These are phyloP conservation scores for Cryphonectria carpinicola DNA, from an alignment of 2,329 filamentous ascomycete genomes.

Conservation along the genomic window DNA sequence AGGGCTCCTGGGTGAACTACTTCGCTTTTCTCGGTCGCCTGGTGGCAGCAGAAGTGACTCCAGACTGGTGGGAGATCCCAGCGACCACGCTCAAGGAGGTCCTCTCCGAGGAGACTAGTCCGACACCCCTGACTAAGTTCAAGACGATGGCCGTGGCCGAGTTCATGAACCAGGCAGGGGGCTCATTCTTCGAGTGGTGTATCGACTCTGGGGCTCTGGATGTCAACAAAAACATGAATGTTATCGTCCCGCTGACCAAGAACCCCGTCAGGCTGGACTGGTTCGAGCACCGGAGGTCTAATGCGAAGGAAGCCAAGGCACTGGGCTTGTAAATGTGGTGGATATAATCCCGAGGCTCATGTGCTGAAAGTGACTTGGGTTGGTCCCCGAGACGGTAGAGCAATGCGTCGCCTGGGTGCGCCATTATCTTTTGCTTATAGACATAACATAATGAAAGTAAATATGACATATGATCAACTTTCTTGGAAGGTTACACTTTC, in stretches of 20 bases:
- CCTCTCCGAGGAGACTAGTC: constrained; percentile 21
- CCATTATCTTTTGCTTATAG: neutral
- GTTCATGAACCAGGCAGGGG: constrained; percentile 27
- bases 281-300: constrained; percentile 18
- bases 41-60: constrained; percentile 25
- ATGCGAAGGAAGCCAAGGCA: neutral
- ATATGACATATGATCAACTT: neutral
- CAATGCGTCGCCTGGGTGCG: neutral
- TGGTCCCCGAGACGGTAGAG: neutral
- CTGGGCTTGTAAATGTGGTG: neutral
- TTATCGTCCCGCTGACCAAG: constrained; percentile 26
- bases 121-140: constrained; percentile 20
- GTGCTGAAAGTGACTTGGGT: neutral
- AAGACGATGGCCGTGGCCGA: constrained; percentile 29
- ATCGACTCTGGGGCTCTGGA: constrained; percentile 25
- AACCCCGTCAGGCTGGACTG: constrained; percentile 20
- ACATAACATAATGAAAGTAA: neutral
- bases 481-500: too few species aligned
- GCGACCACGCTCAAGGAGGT: constrained; percentile 27
- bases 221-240: constrained; percentile 19
- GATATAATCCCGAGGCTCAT: neutral
- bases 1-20: constrained; percentile 26
- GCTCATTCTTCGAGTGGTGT: constrained; percentile 28
- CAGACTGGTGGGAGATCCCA: constrained; percentile 29
- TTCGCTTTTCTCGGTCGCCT: constrained; percentile 28